Base-by-base conservation (phyloP, 176 grass and related monocot species). In the Triticum timopheevii region DNA sequence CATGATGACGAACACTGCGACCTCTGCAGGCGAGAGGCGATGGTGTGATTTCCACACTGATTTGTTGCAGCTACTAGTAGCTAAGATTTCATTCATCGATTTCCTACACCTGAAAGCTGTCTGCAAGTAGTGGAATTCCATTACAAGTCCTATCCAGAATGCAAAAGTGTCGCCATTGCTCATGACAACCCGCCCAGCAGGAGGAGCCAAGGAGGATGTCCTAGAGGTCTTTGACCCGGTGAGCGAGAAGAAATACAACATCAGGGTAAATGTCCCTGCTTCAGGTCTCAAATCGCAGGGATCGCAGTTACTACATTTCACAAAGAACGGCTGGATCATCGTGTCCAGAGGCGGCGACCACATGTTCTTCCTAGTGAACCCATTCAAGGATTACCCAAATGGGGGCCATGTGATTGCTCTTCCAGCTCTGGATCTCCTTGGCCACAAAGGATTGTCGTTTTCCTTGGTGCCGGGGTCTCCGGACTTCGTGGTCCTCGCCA, bases 101-200 rank as follows among this genome's bases (percentile, higher is more conserved):
- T 76, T 77, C 8, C 74, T 54, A 49, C 74, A 77, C 49, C 13
- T 77, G 4, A 77, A 76, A 54, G 74, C 27, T 56, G 49, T 58
- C 4, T 77, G 74, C 17, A 56, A 77, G 28, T 25, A 54, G 25
- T 76, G 73, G 73, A 76, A 52, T 4, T 77, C 74, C 16, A 11
- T 77, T 17, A 11, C 8, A 30, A 56, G 13, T 10, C 49, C 16
- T 4, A 22, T 77, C 28, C 49, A 77, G 28, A 10, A 56, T 20
- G 17, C 74, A 56, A 34, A 54, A 31, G 49, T 58, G 4, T 20
- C 17, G 15, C 28, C 45, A 31, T 77, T 77, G 28, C 47, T 77
- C 47, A 52, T 77, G 27, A 77, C 74, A 5, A 58, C 15, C 0
- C 42, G 11, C 10, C 42, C 11, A 45, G 42, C 3, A 45, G 42